phyloP scores from a whole-genome alignment of 176 grass and related monocot species.

The barley (Hordeum vulgare) region MorexV3_pseudomolecules_assembly NC_058518.1:425329485-425329984 shows the following conservation, averaged over 20 bases:
- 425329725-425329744: not conserved
- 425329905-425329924: not conserved
- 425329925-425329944: not conserved
- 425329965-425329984: not conserved
- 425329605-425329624: not conserved
- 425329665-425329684: no score
- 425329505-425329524: not conserved
- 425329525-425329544: not conserved
- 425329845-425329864: not conserved
- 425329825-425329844: not conserved
- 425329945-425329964: not conserved
- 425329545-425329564: slow-evolving; percentile 2
- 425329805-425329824: not conserved
- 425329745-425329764: not conserved
- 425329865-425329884: not conserved
- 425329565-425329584: not conserved
- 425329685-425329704: not conserved
- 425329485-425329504: not conserved
- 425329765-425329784: not conserved
- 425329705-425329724: not conserved
- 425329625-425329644: not conserved
- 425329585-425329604: not conserved
- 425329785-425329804: no score
- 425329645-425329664: not conserved
- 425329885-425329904: slow-evolving; percentile 5